These are phyloP conservation scores for Aspergillus texensis DNA, from an alignment of 2,329 filamentous ascomycete species.

Conservation along the genomic window DNA sequence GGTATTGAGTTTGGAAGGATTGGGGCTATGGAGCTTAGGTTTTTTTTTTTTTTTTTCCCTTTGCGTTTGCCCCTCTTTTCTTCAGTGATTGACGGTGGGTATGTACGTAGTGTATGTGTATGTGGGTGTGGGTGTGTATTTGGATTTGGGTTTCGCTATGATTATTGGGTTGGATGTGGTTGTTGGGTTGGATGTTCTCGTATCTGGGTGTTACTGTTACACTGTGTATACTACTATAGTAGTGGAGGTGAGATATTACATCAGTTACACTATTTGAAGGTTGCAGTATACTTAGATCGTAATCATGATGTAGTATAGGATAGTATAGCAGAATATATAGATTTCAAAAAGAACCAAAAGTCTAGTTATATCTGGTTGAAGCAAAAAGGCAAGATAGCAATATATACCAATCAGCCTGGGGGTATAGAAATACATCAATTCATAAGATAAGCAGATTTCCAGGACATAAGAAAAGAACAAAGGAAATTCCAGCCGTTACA, in stretches of 20 bases:
- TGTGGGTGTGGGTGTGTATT: neutral
- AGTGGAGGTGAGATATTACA: neutral
- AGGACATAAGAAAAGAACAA: neutral
- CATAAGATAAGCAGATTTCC: neutral
- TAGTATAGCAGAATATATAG: no score
- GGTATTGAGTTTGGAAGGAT: neutral
- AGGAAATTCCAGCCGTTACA: neutral
- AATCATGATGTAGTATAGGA: no score
- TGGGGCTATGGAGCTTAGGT: neutral
- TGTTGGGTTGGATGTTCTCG: neutral
- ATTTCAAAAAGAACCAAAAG: neutral
- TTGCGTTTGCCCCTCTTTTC: neutral
- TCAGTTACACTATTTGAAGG: neutral
- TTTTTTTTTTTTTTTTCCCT: neutral
- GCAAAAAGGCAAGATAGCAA: neutral
- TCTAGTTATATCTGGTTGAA: neutral
- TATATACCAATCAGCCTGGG: neutral
- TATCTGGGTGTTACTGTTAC: neutral
- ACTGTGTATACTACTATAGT: no score
- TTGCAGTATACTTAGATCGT: no score
- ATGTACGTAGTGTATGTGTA: neutral
- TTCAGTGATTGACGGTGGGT: neutral
- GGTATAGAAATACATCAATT: conserved; percentile 1
- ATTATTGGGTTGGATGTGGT: neutral
- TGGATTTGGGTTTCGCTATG: neutral